Evolutionary conservation across 163 green algal species (phyloP), one percentile per base, ranked within the genome.

Genomic region (Scenedesmus sp.): DNA sequence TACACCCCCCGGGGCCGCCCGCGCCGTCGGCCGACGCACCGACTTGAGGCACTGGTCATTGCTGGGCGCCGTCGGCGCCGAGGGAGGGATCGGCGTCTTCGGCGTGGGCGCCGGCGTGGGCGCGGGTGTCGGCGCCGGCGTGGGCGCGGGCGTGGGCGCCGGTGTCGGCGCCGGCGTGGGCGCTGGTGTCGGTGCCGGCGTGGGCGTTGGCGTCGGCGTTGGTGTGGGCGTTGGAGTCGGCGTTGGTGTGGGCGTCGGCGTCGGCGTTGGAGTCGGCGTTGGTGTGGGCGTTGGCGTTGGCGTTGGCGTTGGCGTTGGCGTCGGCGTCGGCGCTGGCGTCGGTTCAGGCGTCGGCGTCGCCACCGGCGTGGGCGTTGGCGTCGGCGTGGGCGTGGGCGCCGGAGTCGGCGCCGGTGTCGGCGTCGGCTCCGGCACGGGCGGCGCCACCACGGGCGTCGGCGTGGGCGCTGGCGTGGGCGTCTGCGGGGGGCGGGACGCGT

Each of bases 361-460:
- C 39, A 10, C 39, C 39, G 7, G 7, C 39, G 39, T 10, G 39
- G 39, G 39, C 39, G 39, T 6, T 10, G 39, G 39, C 39, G 11
- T 34, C 11, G 62, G 62, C 36, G 44, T 15, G 5, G 45, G 42
- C 26, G 34, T 39, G 11, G 63, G 42, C 36, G 39, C 44, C 63
- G 54, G 24, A 26, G 63, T 45, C 1, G 63, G 42, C 14, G 31
- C 29, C 14, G 58, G 39, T 10, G 39, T 47, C 39, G 6, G 39
- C 7, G 39, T 47, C 39, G 39, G 39, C 39, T 15, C 39, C 39
- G 7, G 7, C 39, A 47, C n/a, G n/a, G 39, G 34, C 24, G 62
- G 62, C 18, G 62, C n/a, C 62, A 56, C 36, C 62, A 70, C 42
- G 31, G 63, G 63, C 2, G 63, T n/a, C 13, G 31, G 58, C 14